These are phyloP conservation scores for Castanospermum australe DNA, from an alignment of 306 rosid species.

Conservation along the genomic window DNA sequence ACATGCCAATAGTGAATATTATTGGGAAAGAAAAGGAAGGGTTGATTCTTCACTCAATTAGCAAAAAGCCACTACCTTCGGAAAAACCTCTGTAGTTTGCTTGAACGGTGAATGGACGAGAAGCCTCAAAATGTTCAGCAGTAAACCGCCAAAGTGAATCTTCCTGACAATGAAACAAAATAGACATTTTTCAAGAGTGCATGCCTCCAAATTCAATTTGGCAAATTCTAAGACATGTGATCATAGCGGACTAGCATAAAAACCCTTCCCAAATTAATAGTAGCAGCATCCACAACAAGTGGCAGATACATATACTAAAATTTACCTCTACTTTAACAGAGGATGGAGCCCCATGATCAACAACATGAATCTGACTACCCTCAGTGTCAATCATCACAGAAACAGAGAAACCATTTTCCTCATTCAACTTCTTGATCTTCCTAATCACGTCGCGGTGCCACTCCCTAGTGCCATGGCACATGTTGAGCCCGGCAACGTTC, in stretches of 20 bases:
- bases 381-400: constrained; percentile 73
- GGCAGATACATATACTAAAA: background rate
- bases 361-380: constrained; percentile 69
- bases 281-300: background rate
- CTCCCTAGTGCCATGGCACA: constrained; percentile 64
- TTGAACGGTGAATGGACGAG: constrained; percentile 57
- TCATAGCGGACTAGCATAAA: background rate
- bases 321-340: constrained; percentile 64
- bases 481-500: constrained; percentile 69
- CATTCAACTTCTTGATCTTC: constrained; percentile 56
- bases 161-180: constrained; percentile 38
- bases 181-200: background rate
- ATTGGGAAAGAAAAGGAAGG: background rate
- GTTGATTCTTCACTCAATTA: background rate
- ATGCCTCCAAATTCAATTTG: background rate
- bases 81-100: constrained; percentile 62
- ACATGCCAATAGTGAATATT: background rate
- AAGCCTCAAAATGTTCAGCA: constrained; percentile 50
- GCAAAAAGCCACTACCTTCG: constrained; percentile 42
- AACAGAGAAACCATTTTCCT: constrained; percentile 52
- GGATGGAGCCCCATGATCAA: constrained; percentile 66
- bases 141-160: constrained; percentile 64
- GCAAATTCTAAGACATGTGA: background rate
- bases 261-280: background rate
- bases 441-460: constrained; percentile 58